Evolutionary conservation across 140 eudicot genomes (phyloP).

Genomic region (Cichorium intybus): DNA sequence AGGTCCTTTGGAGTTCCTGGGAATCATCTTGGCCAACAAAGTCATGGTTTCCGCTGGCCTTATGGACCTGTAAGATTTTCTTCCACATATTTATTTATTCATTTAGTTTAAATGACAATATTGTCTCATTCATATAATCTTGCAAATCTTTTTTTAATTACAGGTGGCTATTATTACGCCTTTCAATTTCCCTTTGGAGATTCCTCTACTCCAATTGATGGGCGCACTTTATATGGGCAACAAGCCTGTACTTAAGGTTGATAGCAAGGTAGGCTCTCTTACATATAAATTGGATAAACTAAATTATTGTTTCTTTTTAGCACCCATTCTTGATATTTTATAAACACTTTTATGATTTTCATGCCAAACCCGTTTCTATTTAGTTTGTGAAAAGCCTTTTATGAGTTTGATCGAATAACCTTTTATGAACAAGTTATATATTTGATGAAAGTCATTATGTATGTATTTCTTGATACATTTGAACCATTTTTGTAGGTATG

Average conservation of each 20-base stretch:
- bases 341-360: background rate
- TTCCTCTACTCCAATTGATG: slow-evolving; percentile 92
- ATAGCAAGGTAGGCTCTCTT: slow-evolving; percentile 68
- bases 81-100: background rate
- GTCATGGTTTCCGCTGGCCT: slow-evolving; percentile 99
- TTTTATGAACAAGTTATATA: background rate
- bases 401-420: background rate
- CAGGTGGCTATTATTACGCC: slow-evolving; percentile 95
- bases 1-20: slow-evolving; percentile 97
- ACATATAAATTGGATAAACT: background rate
- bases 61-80: slow-evolving; percentile 81
- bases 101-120: background rate
- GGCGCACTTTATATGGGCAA: slow-evolving; percentile 99
- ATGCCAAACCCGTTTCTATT: no score
- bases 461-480: background rate
- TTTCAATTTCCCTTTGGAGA: slow-evolving; percentile 91
- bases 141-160: slow-evolving; percentile 12
- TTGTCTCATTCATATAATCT: slow-evolving; percentile 1
- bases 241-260: slow-evolving; percentile 90
- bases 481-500: slow-evolving; percentile 50
- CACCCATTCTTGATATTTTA: slow-evolving; percentile 11
- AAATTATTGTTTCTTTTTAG: slow-evolving; percentile 6
- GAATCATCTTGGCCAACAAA: slow-evolving; percentile 98
- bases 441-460: background rate
- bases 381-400: background rate